Base-by-base conservation (phyloP, 1,284 basidiomycete genomes). In the Tranzscheliella williamsii region DNA sequence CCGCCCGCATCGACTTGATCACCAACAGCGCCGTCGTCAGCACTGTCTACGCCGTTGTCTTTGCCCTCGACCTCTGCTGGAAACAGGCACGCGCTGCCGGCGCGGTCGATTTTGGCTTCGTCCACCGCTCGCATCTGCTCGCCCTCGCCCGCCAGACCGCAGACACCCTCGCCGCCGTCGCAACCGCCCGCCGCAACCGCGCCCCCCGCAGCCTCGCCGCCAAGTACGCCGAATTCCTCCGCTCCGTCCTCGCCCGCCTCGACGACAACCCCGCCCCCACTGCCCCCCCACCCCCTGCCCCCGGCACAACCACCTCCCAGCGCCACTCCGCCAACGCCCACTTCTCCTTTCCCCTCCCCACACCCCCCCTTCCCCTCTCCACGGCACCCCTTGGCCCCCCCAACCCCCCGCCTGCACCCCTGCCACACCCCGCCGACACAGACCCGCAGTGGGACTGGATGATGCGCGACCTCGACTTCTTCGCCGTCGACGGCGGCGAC, bases 371-470 rank as follows among this genome's bases (percentile, higher is more conserved):
- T 21, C 34, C n/a, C n/a, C 24, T 23, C 5, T 40, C 20, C 20
- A 21, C 29, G n/a, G n/a, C n/a, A n/a, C n/a, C n/a, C n/a, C n/a
- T n/a, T n/a, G n/a, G n/a, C n/a, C n/a, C n/a, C n/a, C n/a, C n/a
- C 13, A 30, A 42, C 16, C 5, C 16, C 15, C 2, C 40, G 13
- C 6, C 47, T 24, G 1, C 38, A 38, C n/a, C 24, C 2, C 7
- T 17, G 24, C 7, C 24, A 8, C 9, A 12, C 7, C 22, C n/a
- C 20, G 23, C 23, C 16, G 26, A 26, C 21, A 24, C 21, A 15
- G 55, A 60, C 24, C 46, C 38, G 13, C 31, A 31, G 15, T 57
- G 60, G 60, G 46, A 57, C 21, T 63, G 60, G 54, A 58, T 63
- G 60, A 60, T 63, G 54, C 36, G 32, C 13, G 55, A 60, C 24